Conservation (phyloP, 1,284 basidiomycete species). For the Tausonia pullulans region DNA sequence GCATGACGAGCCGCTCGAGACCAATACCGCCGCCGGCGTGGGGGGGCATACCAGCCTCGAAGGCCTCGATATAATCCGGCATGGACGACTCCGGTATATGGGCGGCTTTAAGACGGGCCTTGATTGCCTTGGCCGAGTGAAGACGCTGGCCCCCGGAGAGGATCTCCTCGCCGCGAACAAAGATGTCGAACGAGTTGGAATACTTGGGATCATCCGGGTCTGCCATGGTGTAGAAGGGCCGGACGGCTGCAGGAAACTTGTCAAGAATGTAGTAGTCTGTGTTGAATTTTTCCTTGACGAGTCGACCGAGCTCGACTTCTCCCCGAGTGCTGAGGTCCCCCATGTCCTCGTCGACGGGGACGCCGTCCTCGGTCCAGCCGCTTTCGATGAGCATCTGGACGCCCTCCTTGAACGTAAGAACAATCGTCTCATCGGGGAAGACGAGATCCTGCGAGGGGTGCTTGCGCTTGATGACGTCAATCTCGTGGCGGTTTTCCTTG, state of each 20-base stretch:
- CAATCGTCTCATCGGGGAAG: constrained; percentile 26
- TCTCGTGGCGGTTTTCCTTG: constrained; percentile 37
- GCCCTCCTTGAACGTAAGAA: constrained; percentile 38
- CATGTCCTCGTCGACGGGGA: constrained; percentile 16
- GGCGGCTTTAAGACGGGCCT: constrained; percentile 30
- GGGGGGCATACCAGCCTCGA: constrained; percentile 40
- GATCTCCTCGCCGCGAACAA: constrained; percentile 44
- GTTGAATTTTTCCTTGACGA: constrained; percentile 36
- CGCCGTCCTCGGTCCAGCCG: constrained; percentile 23
- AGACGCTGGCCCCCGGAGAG: constrained; percentile 41
- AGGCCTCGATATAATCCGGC: constrained; percentile 38
- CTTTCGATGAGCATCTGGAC: constrained; percentile 31
- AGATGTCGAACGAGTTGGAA: constrained; percentile 44
- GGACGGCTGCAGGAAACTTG: constrained; percentile 25
- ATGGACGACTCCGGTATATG: constrained; percentile 19
- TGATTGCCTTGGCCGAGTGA: constrained; percentile 36
- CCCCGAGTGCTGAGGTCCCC: constrained; percentile 35
- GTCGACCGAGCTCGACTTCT: constrained; percentile 34
- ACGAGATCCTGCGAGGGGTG: constrained; percentile 35
- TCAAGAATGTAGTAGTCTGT: constrained; percentile 31
- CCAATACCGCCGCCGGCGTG: constrained; percentile 30
- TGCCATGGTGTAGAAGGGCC: constrained; percentile 16
- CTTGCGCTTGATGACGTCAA: constrained; percentile 37
- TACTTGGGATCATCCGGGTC: constrained; percentile 21
- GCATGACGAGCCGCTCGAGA: constrained; percentile 38